A percentile compares a stretch with the other conserved stretches of the same genome.
These are phyloP conservation scores for Chamaecyparis obtusa DNA, from an alignment of 75 land plant genomes.

Conservation along the genomic window DNA sequence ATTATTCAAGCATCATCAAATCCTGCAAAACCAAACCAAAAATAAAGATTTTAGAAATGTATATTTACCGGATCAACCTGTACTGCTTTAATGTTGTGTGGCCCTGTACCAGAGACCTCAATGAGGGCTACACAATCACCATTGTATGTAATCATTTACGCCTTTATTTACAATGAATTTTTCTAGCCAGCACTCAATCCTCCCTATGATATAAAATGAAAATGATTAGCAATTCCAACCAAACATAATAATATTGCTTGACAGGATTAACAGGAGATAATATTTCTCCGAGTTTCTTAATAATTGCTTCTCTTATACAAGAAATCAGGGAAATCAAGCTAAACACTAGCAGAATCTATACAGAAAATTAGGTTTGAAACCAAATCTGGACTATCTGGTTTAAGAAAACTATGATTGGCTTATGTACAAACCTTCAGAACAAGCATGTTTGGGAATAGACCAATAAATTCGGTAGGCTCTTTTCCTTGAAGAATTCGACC, in stretches of 20 bases:
- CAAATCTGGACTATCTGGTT: background rate
- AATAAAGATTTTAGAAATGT: background rate
- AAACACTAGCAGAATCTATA: background rate
- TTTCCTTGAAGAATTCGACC: constrained; percentile 90
- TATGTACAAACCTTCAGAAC: constrained; percentile 69
- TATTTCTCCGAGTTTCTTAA: background rate
- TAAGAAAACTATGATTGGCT: background rate
- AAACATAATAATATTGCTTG: background rate
- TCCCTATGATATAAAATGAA: constrained; percentile 54
- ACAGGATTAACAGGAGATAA: background rate
- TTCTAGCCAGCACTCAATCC: constrained; percentile 75
- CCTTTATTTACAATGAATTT: constrained; percentile 57
- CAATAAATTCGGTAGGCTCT: constrained; percentile 95
- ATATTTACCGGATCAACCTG: constrained; percentile 94
- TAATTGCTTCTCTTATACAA: background rate
- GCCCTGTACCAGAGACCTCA: constrained; percentile 65
- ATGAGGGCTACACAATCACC: constrained; percentile 69
- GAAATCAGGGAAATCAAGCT: background rate
- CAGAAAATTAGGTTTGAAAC: background rate
- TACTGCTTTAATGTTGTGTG: constrained; percentile 74
- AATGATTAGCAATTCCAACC: background rate
- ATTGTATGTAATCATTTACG: constrained; percentile 64
- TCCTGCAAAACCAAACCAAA: background rate
- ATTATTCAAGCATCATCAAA: background rate
- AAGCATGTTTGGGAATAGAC: constrained; percentile 82